A percentile compares a stretch with the other conserved stretches of the same genome.
These are phyloP conservation scores for Yamadazyma taylorii DNA, from an alignment of 1,139 yeast genomes.

Conservation along the genomic window DNA sequence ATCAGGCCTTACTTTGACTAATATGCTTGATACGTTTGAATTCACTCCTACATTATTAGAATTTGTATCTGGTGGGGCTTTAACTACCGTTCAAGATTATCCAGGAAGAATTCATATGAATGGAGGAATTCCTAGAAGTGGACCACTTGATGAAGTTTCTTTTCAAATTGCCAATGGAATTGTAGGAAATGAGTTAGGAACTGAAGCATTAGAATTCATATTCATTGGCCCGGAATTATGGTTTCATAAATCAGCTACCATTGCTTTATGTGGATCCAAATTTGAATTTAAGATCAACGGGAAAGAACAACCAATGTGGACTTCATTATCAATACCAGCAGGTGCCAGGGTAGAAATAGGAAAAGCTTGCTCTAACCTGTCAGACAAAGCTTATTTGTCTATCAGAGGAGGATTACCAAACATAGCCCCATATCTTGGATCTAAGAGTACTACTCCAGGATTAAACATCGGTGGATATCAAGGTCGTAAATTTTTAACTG, in stretches of 20 bases:
- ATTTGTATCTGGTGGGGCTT: constrained; percentile 5
- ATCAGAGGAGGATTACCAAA: constrained; percentile 8
- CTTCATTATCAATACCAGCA: constrained; percentile 4
- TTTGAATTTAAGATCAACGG: constrained; percentile 7
- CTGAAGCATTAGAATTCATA: constrained; percentile 6
- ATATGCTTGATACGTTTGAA: constrained; percentile 4
- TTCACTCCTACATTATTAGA: constrained; percentile 7
- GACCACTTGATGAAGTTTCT: constrained; percentile 8
- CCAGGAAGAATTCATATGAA: constrained; percentile 8
- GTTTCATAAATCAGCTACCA: constrained; percentile 7
- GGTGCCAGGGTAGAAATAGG: constrained; percentile 7
- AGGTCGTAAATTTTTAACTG: constrained; percentile 7
- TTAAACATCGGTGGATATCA: constrained; percentile 9
- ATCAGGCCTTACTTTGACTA: constrained; percentile 6
- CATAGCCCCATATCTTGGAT: constrained; percentile 7
- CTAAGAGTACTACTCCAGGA: constrained; percentile 7
- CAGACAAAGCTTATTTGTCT: constrained; percentile 6
- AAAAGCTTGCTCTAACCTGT: not conserved
- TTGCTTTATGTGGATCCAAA: constrained; percentile 6
- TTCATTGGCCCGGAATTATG: constrained; percentile 6
- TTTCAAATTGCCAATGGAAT: constrained; percentile 6
- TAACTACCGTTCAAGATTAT: constrained; percentile 9
- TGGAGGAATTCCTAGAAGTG: constrained; percentile 9
- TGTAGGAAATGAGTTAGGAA: constrained; percentile 6
- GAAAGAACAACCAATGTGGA: constrained; percentile 6